Percentiles rank a stretch among this genome's conserved stretches.
phyloP scores from a whole-genome alignment of 352 stramenopile species.

The Globisporangium sylvaticum region DNA sequence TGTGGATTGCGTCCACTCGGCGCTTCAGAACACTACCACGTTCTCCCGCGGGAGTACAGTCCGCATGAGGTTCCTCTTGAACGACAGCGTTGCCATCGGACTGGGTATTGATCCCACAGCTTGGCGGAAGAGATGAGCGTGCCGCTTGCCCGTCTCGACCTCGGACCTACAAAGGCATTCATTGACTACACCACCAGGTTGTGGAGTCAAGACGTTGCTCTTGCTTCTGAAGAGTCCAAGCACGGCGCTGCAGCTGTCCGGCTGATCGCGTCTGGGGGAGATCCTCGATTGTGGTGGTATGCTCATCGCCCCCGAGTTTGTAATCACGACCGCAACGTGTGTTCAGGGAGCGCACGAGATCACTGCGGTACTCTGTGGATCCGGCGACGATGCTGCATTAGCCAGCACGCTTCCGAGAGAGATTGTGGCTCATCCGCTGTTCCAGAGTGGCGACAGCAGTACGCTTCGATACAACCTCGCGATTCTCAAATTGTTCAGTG shows the following conservation, averaged over 20 bases:
- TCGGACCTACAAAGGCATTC: no score
- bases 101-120: no score
- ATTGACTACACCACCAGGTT: no score
- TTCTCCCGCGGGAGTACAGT: no score
- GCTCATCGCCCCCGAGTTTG: constrained; percentile 5
- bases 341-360: not conserved
- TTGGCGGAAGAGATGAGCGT: no score
- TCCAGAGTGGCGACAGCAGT: not conserved
- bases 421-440: not conserved
- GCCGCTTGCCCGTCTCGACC: no score
- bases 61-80: no score
- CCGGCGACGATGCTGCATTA: not conserved
- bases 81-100: no score
- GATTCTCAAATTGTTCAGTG: not conserved
- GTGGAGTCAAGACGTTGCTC: not conserved
- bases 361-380: not conserved
- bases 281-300: constrained; percentile 5
- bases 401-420: not conserved
- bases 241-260: not conserved
- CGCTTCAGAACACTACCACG: no score
- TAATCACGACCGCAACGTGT: constrained; percentile 11
- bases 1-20: no score
- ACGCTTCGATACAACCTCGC: constrained; percentile 4
- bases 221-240: not conserved
- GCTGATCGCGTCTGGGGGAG: not conserved